These are phyloP conservation scores for Hypoxylon sp. DNA, from an alignment of 2,329 filamentous ascomycete genomes.

Conservation along the genomic window DNA sequence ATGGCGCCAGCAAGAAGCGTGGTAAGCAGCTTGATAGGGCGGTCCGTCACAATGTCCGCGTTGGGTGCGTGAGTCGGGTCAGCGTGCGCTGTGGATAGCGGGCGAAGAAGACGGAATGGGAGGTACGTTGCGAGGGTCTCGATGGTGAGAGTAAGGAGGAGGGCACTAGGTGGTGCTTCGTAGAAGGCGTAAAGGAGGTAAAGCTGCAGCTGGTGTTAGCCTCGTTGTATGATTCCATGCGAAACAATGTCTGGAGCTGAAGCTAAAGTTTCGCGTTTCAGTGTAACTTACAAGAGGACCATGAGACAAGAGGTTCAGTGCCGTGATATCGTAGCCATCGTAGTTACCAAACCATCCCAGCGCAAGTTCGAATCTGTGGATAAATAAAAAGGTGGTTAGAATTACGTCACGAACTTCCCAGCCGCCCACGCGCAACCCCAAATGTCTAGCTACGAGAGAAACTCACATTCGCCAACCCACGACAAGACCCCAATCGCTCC, in stretches of 20 bases:
- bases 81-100: slow-evolving; percentile 73
- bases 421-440: background rate
- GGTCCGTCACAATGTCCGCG: slow-evolving; percentile 74
- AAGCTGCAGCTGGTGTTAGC: slow-evolving; percentile 60
- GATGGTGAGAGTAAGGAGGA: slow-evolving; percentile 72
- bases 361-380: slow-evolving; percentile 73
- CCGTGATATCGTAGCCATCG: slow-evolving; percentile 78
- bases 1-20: slow-evolving; percentile 77
- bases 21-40: slow-evolving; percentile 72
- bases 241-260: background rate
- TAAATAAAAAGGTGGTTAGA: slow-evolving; percentile 61
- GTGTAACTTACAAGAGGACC: slow-evolving; percentile 72
- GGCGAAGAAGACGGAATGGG: slow-evolving; percentile 81
- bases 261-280: background rate
- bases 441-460: slow-evolving; percentile 5
- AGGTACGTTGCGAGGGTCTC: slow-evolving; percentile 77
- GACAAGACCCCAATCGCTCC: slow-evolving; percentile 70
- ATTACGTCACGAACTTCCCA: slow-evolving; percentile 48
- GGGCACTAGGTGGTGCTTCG: slow-evolving; percentile 71
- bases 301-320: slow-evolving; percentile 77
- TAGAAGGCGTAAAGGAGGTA: slow-evolving; percentile 86
- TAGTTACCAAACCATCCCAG: slow-evolving; percentile 80
- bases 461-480: slow-evolving; percentile 69
- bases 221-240: background rate
- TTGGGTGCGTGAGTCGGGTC: slow-evolving; percentile 68